A percentile compares a stretch with the other conserved stretches of the same genome.
phyloP scores from a whole-genome alignment of 352 stramenopile genomes.

The Globisporangium viniferum region DNA sequence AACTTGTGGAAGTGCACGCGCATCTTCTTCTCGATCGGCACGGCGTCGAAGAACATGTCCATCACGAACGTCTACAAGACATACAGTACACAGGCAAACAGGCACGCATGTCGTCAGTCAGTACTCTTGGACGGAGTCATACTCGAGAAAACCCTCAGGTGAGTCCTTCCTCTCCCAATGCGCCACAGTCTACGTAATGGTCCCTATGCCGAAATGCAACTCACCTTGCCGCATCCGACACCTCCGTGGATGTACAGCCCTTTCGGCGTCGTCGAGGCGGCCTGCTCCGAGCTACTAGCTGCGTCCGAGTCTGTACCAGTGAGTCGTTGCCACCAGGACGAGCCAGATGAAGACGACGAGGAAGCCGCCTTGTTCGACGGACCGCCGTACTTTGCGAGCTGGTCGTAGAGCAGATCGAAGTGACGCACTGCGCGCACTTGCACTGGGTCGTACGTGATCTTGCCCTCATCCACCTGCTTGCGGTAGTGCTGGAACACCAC shows the following conservation, averaged over 20 bases:
- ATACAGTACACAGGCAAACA: not conserved
- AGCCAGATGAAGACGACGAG: not conserved
- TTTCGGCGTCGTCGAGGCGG: constrained; percentile 55
- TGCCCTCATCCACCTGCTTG: constrained; percentile 40
- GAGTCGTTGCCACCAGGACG: constrained; percentile 63
- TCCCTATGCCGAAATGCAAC: not conserved
- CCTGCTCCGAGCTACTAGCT: not conserved
- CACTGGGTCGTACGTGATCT: constrained; percentile 68
- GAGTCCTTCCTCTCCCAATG: not conserved
- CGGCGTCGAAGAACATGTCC: constrained; percentile 93
- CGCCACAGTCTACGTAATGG: not conserved
- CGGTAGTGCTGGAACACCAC: constrained; percentile 41
- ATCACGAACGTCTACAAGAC: constrained; percentile 92
- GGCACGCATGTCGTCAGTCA: not conserved
- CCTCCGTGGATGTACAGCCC: constrained; percentile 96
- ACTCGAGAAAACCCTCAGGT: not conserved
- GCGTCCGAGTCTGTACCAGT: constrained; percentile 23
- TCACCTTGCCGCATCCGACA: constrained; percentile 93
- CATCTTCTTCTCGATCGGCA: constrained; percentile 74
- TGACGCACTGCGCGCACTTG: constrained; percentile 65
- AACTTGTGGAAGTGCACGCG: constrained; percentile 98
- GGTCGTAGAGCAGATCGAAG: constrained; percentile 57
- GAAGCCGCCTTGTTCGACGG: constrained; percentile 16
- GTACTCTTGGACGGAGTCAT: not conserved
- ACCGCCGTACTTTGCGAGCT: constrained; percentile 51